These are phyloP conservation scores for Chamaenerion angustifolium DNA, from an alignment of 345 rosid species.

Conservation along the genomic window DNA sequence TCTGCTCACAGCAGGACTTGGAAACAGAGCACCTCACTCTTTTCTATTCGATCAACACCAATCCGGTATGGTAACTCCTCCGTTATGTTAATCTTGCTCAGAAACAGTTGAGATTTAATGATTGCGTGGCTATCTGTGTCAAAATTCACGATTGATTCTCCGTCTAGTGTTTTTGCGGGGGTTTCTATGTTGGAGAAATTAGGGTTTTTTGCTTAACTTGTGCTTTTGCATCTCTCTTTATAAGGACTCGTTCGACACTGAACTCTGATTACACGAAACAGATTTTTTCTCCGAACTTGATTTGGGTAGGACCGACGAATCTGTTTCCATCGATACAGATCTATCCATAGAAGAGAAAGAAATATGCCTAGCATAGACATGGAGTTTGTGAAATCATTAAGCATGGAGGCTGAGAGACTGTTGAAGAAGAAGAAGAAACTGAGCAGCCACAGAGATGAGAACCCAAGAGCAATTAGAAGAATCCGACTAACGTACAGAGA, in stretches of 20 bases:
- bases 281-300: no score
- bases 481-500: slow-evolving; percentile 25
- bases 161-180: neutral
- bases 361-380: slow-evolving; percentile 17
- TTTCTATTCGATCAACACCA: slow-evolving; percentile 13
- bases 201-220: neutral
- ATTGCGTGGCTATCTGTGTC: neutral
- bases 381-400: slow-evolving; percentile 10
- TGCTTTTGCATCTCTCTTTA: neutral
- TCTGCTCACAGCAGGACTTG: slow-evolving; percentile 7
- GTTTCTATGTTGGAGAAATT: neutral
- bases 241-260: slow-evolving; percentile 12
- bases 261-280: no score
- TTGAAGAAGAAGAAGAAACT: neutral
- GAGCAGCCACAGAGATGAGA: slow-evolving; percentile 3
- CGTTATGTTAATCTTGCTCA: neutral
- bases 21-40: slow-evolving; percentile 4
- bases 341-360: neutral
- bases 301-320: no score
- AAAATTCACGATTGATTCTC: neutral
- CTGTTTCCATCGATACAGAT: no score
- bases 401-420: slow-evolving; percentile 1
- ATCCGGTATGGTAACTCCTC: slow-evolving; percentile 13
- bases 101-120: neutral
- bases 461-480: slow-evolving; percentile 9